Conservation (phyloP, 441 rosid species). For the Populus tomentosa region DNA sequence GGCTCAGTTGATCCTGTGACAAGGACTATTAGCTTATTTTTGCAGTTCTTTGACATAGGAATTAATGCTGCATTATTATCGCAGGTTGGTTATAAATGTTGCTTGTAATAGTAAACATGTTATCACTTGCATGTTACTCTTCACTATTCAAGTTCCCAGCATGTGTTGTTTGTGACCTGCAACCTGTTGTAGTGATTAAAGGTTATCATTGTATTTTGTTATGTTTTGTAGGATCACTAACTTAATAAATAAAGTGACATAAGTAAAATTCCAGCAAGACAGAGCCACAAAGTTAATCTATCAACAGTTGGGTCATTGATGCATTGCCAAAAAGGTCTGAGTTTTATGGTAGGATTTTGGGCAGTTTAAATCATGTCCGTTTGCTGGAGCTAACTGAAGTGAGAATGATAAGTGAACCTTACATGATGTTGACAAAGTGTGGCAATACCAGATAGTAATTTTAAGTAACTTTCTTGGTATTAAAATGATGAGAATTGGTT, state of each 20-base stretch:
- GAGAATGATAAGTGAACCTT: neutral
- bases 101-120: neutral
- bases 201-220: neutral
- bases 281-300: too few relatives aligned
- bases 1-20: slow-evolving; percentile 99
- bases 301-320: neutral
- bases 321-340: neutral
- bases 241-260: neutral
- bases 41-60: slow-evolving; percentile 97
- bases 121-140: neutral
- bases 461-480: neutral
- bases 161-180: neutral
- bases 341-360: neutral
- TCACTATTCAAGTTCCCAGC: neutral
- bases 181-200: neutral
- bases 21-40: slow-evolving; percentile 85
- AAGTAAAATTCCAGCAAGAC: neutral
- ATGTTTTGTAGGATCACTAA: neutral
- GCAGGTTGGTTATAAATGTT: slow-evolving; percentile 51
- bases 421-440: neutral
- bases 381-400: neutral
- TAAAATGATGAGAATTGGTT: neutral
- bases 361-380: neutral
- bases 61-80: slow-evolving; percentile 87
- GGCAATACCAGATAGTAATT: neutral